Evolutionary conservation across 2,329 filamentous ascomycete genomes (phyloP), one percentile per base, ranked within the genome.

Genomic region (Phoma herbarum): DNA sequence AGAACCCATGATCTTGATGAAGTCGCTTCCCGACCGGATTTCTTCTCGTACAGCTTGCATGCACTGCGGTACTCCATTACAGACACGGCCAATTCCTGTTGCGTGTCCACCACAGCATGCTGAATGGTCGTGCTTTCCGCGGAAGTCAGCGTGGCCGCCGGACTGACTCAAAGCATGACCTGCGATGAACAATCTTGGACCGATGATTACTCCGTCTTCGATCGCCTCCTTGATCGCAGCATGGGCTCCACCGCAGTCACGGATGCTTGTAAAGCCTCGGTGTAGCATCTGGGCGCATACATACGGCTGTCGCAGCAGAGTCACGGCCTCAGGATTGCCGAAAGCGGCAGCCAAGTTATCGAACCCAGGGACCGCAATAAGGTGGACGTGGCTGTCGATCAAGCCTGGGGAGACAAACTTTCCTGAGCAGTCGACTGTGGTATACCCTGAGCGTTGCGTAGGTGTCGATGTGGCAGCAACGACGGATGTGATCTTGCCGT

Each of bases 1-100:
- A 5, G 80, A 80, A 0, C 78, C 78, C 84, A 87, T 87, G 61
- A 88, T 85, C 71, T 88, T 88, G 71, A 88, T 81, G 63, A 88
- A 87, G 65, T 88, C 84, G 0, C 84, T 83, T 2, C 86, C 86
- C 9, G 74, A 78, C 2, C 85, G 78, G 0, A 88, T 69, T 67
- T 87, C 82, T 50, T 86, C 84, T 2, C 86, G 78, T 12, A 52
- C 47, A 28, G 47, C 47, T 18, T 57, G 41, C 47, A 52, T 47
- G 14, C 47, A 57, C 14, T 52, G 42, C 3, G 53, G 53, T 9
- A 57, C 53, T 7, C 53, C 53, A 18, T 57, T 51, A 16, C 46
- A 51, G 11, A 57, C 47, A 9, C 53, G 53, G 11, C 46, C 47
- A 9, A 57, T 45, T 0, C 53, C 46, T 14, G 47, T 57, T 6